A percentile compares a stretch with the other conserved stretches of the same genome.
Evolutionary conservation across 805 yeast genomes (phyloP).

Genomic region (Myxozyma neotropica): DNA sequence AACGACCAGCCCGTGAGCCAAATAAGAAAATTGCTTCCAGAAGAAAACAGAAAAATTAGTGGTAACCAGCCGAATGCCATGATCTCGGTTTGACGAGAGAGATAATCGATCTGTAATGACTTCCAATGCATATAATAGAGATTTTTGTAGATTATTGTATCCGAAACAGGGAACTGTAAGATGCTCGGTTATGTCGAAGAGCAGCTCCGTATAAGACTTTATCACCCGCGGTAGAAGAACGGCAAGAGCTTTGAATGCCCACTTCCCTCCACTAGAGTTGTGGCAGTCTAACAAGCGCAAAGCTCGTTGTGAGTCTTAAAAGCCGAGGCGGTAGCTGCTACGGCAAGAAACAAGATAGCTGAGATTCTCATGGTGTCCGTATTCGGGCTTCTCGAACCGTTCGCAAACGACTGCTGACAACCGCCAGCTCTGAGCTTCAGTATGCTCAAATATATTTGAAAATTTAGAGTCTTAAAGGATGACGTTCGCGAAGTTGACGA

Average conservation of each 20-base stretch:
- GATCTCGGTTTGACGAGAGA: conserved; percentile 36
- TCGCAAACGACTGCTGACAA: too few species aligned
- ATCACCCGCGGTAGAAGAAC: conserved; percentile 4
- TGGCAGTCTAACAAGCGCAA: not conserved
- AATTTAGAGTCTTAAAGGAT: too few species aligned
- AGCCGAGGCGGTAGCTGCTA: too few species aligned
- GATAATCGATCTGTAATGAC: not conserved
- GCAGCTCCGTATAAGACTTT: not conserved
- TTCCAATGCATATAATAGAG: not conserved
- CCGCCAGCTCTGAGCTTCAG: too few species aligned
- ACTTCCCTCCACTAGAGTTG: not conserved
- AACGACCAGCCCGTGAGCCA: conserved; percentile 64
- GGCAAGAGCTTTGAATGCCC: conserved; percentile 4
- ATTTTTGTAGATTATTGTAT: not conserved
- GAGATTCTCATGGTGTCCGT: too few species aligned
- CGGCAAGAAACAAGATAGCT: too few species aligned
- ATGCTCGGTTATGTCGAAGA: not conserved
- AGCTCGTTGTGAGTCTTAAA: conserved; percentile 14
- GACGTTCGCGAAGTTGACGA: too few species aligned
- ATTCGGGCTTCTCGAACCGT: too few species aligned
- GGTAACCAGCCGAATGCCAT: conserved; percentile 48
- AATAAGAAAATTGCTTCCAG: conserved; percentile 69
- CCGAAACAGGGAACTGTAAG: conserved; percentile 2
- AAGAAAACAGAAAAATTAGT: conserved; percentile 62
- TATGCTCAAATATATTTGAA: too few species aligned